These are phyloP conservation scores for Xylaria sp. DNA, from an alignment of 2,329 filamentous ascomycete species.

Conservation along the genomic window DNA sequence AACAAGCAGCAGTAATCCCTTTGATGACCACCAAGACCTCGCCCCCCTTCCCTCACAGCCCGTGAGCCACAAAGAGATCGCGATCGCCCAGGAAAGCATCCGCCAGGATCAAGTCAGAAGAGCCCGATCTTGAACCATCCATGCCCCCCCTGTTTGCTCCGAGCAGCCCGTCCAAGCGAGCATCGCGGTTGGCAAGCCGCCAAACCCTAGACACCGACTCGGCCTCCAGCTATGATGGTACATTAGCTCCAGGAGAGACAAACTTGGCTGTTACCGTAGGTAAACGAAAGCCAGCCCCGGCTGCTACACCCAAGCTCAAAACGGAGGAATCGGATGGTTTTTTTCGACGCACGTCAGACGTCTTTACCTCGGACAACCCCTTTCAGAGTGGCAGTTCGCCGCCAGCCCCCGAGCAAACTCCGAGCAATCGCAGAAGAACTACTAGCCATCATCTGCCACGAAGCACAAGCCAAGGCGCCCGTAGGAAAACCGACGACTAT, in stretches of 20 bases:
- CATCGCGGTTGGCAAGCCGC: constrained; percentile 59
- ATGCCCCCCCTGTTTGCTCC: constrained; percentile 45
- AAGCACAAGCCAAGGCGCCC: constrained; percentile 50
- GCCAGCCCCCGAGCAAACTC: constrained; percentile 56
- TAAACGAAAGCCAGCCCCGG: too few relatives aligned
- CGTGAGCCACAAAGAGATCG: constrained; percentile 56
- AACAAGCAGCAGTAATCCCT: constrained; percentile 64
- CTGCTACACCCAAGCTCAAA: constrained; percentile 56
- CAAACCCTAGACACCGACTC: constrained; percentile 61
- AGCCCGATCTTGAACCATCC: constrained; percentile 48
- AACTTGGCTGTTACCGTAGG: too few relatives aligned
- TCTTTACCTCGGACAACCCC: constrained; percentile 89
- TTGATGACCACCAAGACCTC: constrained; percentile 63
- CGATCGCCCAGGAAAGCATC: constrained; percentile 62
- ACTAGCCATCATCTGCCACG: constrained; percentile 46
- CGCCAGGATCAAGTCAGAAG: constrained; percentile 58
- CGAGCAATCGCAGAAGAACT: constrained; percentile 57
- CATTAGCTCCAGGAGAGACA: constrained; percentile 36
- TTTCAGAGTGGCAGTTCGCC: constrained; percentile 83
- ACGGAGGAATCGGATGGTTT: constrained; percentile 57
- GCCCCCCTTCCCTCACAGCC: constrained; percentile 53
- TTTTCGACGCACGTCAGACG: constrained; percentile 51
- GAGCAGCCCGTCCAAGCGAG: constrained; percentile 59
- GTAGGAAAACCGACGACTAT: constrained; percentile 51
- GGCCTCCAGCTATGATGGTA: constrained; percentile 50